Evolutionary conservation across 176 grass and related monocot species (phyloP).

Genomic region (Carex myosuroides): DNA sequence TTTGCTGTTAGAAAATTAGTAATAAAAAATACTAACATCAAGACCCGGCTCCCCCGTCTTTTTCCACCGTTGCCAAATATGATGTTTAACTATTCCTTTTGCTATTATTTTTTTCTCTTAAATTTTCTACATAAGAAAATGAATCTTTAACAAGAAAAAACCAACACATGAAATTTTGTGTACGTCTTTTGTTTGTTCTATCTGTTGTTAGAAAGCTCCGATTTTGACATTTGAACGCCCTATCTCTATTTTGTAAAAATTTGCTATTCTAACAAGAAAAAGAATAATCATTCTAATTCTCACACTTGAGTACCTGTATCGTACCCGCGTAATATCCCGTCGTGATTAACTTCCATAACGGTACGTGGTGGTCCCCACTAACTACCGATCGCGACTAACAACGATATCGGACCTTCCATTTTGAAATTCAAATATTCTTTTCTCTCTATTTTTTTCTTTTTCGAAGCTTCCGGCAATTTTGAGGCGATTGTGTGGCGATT

Average conservation of each 20-base stretch:
- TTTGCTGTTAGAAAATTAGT: slow-evolving; percentile 6
- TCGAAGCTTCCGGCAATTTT: too few species aligned
- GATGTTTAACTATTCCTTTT: neutral
- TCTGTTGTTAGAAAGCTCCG: neutral
- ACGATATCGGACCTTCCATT: too few species aligned
- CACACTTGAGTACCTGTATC: too few species aligned
- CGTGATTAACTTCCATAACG: too few species aligned
- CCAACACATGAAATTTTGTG: neutral
- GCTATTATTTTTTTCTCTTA: neutral
- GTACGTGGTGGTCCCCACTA: too few species aligned
- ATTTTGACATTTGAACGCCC: neutral
- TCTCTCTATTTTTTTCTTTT: too few species aligned
- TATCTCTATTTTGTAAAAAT: neutral
- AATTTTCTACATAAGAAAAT: neutral
- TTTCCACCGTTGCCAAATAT: neutral
- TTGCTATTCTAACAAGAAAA: neutral
- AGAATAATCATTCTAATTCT: too few species aligned
- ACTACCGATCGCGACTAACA: too few species aligned
- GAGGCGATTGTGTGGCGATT: too few species aligned
- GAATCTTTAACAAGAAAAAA: neutral
- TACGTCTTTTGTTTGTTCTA: neutral
- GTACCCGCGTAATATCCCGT: too few species aligned
- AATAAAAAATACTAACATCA: neutral
- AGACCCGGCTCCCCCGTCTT: neutral
- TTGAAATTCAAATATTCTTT: too few species aligned